A percentile compares a stretch with the other conserved stretches of the same genome.
phyloP scores from a whole-genome alignment of 2,329 filamentous ascomycete species.

The Colletotrichum plurivorum region DNA sequence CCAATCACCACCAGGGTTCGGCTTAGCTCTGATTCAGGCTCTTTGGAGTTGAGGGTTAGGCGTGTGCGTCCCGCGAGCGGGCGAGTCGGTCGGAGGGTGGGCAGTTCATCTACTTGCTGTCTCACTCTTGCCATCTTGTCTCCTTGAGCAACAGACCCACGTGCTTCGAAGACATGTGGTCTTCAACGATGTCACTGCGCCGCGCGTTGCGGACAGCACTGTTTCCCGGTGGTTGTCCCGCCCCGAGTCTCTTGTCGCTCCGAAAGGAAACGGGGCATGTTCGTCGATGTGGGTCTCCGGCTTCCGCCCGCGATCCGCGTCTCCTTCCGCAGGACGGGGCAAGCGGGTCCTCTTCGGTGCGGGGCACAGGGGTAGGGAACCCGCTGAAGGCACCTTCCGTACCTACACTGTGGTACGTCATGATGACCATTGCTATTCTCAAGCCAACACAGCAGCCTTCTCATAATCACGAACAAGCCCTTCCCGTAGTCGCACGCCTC shows the following conservation, averaged over 20 bases:
- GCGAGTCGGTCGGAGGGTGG: background rate
- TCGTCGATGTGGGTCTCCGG: background rate
- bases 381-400: background rate
- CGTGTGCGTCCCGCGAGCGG: background rate
- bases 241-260: background rate
- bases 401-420: conserved; percentile 1
- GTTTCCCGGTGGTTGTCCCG: background rate
- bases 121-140: background rate
- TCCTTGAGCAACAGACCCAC: background rate
- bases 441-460: too few relatives aligned
- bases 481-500: background rate
- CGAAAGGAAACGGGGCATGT: background rate
- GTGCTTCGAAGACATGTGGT: background rate
- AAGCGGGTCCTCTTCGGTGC: background rate
- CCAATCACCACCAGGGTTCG: background rate
- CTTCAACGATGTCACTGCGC: too few relatives aligned
- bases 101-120: background rate
- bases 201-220: too few relatives aligned
- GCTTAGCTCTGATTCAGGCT: conserved; percentile 1
- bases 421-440: background rate
- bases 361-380: background rate
- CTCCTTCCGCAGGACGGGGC: background rate
- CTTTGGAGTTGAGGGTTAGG: background rate
- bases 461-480: too few relatives aligned
- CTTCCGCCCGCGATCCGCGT: background rate